Conservation (phyloP, 352 stramenopile species). For the Phytophthora syringae region DNA sequence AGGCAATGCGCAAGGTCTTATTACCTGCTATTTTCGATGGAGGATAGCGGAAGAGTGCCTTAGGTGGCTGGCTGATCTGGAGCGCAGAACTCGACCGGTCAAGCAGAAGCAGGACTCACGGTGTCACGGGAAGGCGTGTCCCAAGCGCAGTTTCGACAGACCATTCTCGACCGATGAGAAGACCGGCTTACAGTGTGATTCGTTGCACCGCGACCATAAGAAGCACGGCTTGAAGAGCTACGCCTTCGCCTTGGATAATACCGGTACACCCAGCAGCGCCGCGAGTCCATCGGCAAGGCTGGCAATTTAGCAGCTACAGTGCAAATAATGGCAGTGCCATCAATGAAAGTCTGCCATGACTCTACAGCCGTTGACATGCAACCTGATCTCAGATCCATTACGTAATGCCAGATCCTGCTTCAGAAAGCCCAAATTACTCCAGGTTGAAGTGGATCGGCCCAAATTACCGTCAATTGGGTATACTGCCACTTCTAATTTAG, state of each 20-base stretch:
- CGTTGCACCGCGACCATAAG: too few species aligned
- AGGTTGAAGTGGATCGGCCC: slow-evolving; percentile 7
- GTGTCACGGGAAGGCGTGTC: slow-evolving; percentile 14
- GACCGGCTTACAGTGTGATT: too few species aligned
- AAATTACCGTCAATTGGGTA: slow-evolving; percentile 8
- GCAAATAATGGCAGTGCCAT: too few species aligned
- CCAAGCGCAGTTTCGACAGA: slow-evolving; percentile 18
- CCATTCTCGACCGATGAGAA: slow-evolving; percentile 4
- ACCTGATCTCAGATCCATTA: slow-evolving; percentile 20
- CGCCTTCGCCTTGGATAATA: too few species aligned
- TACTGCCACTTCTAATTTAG: neutral
- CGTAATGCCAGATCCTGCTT: too few species aligned
- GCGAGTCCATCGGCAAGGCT: too few species aligned
- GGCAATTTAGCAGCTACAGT: too few species aligned
- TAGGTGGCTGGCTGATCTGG: neutral
- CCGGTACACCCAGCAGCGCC: too few species aligned
- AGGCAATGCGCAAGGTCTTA: too few species aligned
- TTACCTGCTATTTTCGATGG: neutral
- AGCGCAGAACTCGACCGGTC: slow-evolving; percentile 1
- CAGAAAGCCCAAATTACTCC: slow-evolving; percentile 2
- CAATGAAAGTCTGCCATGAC: too few species aligned
- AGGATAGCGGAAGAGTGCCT: slow-evolving; percentile 8
- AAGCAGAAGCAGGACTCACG: slow-evolving; percentile 3
- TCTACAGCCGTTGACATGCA: too few species aligned
- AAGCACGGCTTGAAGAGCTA: too few species aligned